Evolutionary conservation across 306 rosid genomes (phyloP), one percentile per base, ranked within the genome.

Genomic region (Fragaria vesca): DNA sequence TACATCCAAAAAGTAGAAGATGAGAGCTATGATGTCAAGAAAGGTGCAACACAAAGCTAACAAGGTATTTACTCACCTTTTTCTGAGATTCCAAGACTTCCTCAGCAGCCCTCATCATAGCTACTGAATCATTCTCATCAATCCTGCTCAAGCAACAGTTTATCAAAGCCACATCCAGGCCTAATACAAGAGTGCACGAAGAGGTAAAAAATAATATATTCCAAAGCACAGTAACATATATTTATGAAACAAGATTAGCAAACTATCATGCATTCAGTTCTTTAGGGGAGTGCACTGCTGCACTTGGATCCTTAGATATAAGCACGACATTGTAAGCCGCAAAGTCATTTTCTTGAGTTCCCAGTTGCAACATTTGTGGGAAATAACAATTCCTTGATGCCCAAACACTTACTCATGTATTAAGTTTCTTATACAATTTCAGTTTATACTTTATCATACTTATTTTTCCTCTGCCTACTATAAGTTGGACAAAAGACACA

Each of bases 41-140:
- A 12, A 30, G 70, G 40, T 21, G 52, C 38, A 8, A 42, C 15
- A 48, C 75, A 32, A 67, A 67, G 43, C 4, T 43, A 46, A 46
- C 4, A 12, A 46, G 50, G 55, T 24, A 78, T 62, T 80, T 62
- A 68, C 43, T 77, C 83, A 94, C 98, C 93, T 92, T 92, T 79
- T 89, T 85, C 80, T 89, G 88, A 61, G 83, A 91, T 84, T 89
- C 92, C 73, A 94, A 73, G 67, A 97, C 97, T 69, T 89, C 88
- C 89, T 89, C 95, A 68, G 98, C 89, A 80, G 92, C 97, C 89
- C 86, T 86, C 98, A 94, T 92, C 84, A 81, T 92, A 20, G 83
- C 76, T 40, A 94, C 58, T 34, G 97, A 83, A 85, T 90, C 98
- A 87, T 74, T 58, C 78, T 89, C 97, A 46, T 92, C 90, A 84